Evolutionary conservation across 2,329 filamentous ascomycete genomes (phyloP), one percentile per base, ranked within the genome.

Genomic region (Penicillium sp.): DNA sequence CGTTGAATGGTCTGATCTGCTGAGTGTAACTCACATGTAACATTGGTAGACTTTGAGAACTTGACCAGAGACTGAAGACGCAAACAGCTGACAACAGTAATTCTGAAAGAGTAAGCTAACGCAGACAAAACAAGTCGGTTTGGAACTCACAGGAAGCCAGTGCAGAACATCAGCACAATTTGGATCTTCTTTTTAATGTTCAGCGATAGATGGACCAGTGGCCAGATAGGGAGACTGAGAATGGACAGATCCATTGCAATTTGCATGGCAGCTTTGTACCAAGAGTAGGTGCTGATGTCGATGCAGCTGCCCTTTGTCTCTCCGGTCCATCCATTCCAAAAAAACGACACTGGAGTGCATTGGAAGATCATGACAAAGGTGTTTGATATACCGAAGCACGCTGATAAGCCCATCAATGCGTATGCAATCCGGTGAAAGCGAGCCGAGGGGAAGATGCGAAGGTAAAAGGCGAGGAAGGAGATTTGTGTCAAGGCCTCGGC

Each of bases 291-390:
- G 41, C 74, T 75, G 42, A 72, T 57, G 38, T 74, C 62, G 14
- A 73, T 51, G 44, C 77, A 80, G 1, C 43, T 57, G 0, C 76
- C 76, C 0, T 54, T 3, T 25, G 69, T 62, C 35, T 68, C 56
- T 1, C 66, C 66, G 30, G 74, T 68, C 74, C 75, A 80, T 11
- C 59, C 59, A 0, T 57, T 62, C 77, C 77, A 81, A 51, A 70
- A 74, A 40, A 67, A 71, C 10, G 54, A 56, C 13, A 79, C 41
- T 1, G 55, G 54, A 4, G 36, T 45, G 38, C 52, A 57, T 32
- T 55, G 47, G n/a, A 58, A 54, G 25, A 50, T 47, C 44, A 54
- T 52, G 8, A 45, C 33, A 2, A 57, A 41, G 15, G 48, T 44
- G 32, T 52, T 55, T 12, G 50, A 45, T 3, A 53, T 59, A 0